These are phyloP conservation scores for Tolypocladium pustulatum DNA, from an alignment of 2,329 filamentous ascomycete genomes.

Conservation along the genomic window DNA sequence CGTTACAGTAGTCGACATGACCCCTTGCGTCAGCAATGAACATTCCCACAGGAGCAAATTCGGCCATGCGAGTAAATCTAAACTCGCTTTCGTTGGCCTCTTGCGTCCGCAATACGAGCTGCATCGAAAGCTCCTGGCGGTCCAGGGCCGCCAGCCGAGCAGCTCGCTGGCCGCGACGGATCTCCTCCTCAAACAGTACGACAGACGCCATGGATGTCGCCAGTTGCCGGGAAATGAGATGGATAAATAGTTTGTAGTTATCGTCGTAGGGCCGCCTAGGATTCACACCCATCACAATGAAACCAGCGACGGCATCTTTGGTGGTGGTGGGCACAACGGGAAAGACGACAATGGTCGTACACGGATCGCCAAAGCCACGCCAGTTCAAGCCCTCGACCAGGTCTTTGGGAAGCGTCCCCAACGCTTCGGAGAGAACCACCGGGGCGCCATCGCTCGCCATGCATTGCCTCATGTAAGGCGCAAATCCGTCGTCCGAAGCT, in stretches of 20 bases:
- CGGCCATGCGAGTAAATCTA: constrained; percentile 74
- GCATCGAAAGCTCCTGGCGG: constrained; percentile 65
- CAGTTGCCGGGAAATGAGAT: constrained; percentile 63
- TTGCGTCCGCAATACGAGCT: constrained; percentile 55
- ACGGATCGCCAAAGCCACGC: constrained; percentile 62
- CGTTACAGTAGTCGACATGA: constrained; percentile 69
- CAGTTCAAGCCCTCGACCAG: constrained; percentile 59
- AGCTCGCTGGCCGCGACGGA: constrained; percentile 61
- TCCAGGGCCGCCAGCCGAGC: constrained; percentile 67
- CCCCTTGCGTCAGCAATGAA: constrained; percentile 70
- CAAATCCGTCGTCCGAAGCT: constrained; percentile 61
- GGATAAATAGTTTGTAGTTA: constrained; percentile 69
- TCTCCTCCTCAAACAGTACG: constrained; percentile 75
- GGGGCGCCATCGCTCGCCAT: constrained; percentile 55
- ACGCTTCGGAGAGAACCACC: constrained; percentile 55
- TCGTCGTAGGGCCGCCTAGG: constrained; percentile 69
- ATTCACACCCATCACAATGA: constrained; percentile 70
- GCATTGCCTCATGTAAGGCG: constrained; percentile 65
- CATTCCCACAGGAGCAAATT: constrained; percentile 74
- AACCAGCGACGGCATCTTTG: constrained; percentile 63
- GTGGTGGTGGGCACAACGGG: constrained; percentile 67
- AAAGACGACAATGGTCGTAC: constrained; percentile 62
- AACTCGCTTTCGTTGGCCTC: constrained; percentile 60
- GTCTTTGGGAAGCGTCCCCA: constrained; percentile 52
- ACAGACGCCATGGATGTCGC: constrained; percentile 74